Base-by-base conservation (phyloP, 805 yeast genomes). In the Metschnikowia sp. region DNA sequence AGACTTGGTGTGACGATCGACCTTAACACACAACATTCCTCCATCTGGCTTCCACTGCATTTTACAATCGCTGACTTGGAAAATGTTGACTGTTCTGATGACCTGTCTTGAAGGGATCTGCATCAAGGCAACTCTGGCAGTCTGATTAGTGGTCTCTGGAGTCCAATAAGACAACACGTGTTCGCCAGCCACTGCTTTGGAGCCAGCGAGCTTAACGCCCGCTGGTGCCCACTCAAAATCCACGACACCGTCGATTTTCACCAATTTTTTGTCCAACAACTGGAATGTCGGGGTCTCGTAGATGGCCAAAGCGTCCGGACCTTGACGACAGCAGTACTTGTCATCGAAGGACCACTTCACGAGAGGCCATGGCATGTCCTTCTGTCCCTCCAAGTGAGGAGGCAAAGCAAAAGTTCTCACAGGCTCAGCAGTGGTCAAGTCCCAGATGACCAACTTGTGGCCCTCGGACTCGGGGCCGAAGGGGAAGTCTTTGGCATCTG, bases 171-270 rank as follows among this genome's bases (percentile, higher is more conserved):
- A 83, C 57, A 94, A 77, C 32, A 90, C 72, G 58, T 84, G 84
- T 47, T 83, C 83, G 45, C 77, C 78, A 37, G 74, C 77, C 48
- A 76, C 81, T 35, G 65, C 72, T 49, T 72, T 77, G 45, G 81
- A 70, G 49, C 78, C 79, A 39, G 82, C 79, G 47, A 88, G 75
- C 57, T 79, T 75, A 44, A 89, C 87, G 56, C 88, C 86, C 22
- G 89, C 84, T 51, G 99, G 99, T 28, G 97, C 90, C 80, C 92
- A 94, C 66, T 89, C 95, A 62, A 94, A 94, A 68, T 91, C 97
- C 61, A 82, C 82, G 54, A 94, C 79, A 48, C 90, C 95, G 22
- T 86, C 87, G 56, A 89, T 79, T 68, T 86, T 88, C 61, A 90
- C 75, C 57, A 88, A 73, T 72, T 91, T 91, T 72, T 86, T 87